These are phyloP conservation scores for Talaromyces sp. DNA, from an alignment of 2,329 filamentous ascomycete genomes.

Conservation along the genomic window DNA sequence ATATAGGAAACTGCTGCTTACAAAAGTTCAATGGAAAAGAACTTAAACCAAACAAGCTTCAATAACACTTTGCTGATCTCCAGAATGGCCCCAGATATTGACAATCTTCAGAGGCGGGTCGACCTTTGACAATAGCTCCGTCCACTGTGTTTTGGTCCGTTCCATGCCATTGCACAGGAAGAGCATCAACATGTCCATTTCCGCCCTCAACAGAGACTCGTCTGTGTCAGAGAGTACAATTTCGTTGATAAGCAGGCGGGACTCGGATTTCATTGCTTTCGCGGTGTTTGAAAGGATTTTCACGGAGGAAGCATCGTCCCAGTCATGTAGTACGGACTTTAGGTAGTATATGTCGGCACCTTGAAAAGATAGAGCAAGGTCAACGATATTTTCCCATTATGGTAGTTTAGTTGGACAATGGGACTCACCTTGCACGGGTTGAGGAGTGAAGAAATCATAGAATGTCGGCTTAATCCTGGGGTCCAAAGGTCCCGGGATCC, in stretches of 20 bases:
- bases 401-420: too few species aligned
- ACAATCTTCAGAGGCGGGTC: slow-evolving; percentile 18
- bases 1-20: too few species aligned
- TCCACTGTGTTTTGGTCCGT: neutral
- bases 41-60: neutral
- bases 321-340: slow-evolving; percentile 30
- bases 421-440: slow-evolving; percentile 43
- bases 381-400: neutral
- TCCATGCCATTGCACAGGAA: neutral
- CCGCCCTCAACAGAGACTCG: slow-evolving; percentile 32
- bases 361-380: slow-evolving; percentile 1
- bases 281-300: slow-evolving; percentile 24
- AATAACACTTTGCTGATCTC: slow-evolving; percentile 5
- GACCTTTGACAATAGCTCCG: slow-evolving; percentile 1
- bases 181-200: slow-evolving; percentile 4
- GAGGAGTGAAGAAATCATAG: slow-evolving; percentile 43
- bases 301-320: slow-evolving; percentile 23
- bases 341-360: slow-evolving; percentile 32
- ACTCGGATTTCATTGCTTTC: slow-evolving; percentile 19
- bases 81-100: slow-evolving; percentile 14
- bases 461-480: slow-evolving; percentile 25
- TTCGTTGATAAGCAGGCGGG: slow-evolving; percentile 24
- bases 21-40: too few species aligned
- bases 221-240: slow-evolving; percentile 19
- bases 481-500: slow-evolving; percentile 1